Percentiles rank a stretch among this genome's conserved stretches.
These are phyloP conservation scores for Fagopyrum esculentum DNA, from an alignment of 148 eudicot genomes.

Conservation along the genomic window DNA sequence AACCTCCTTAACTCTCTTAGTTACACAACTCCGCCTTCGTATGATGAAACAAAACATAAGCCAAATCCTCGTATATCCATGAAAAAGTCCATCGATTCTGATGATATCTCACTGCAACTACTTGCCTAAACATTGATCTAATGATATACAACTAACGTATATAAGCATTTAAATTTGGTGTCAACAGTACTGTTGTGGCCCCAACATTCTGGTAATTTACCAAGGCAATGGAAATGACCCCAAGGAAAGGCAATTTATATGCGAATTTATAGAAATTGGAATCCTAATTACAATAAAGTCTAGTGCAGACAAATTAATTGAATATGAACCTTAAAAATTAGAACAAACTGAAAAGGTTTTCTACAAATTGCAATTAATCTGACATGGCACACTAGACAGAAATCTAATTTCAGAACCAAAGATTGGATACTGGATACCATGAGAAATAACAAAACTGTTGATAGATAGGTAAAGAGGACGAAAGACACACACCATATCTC, in stretches of 20 bases:
- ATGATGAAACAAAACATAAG: too few relatives aligned
- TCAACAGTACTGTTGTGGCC: not conserved
- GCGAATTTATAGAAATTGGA: not conserved
- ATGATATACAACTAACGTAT: not conserved
- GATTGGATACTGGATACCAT: not conserved
- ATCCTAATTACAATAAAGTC: not conserved
- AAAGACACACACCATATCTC: slow-evolving; percentile 59
- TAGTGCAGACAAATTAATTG: not conserved
- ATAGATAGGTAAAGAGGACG: not conserved
- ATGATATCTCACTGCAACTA: not conserved
- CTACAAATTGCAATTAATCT: not conserved
- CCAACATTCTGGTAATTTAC: not conserved
- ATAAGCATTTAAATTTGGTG: not conserved
- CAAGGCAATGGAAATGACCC: not conserved
- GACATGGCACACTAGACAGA: not conserved
- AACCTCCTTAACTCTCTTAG: too few relatives aligned
- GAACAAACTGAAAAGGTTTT: slow-evolving; percentile 1
- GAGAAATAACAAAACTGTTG: not conserved
- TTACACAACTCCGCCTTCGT: too few relatives aligned
- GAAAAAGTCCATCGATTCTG: too few relatives aligned
- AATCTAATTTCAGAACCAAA: slow-evolving; percentile 5
- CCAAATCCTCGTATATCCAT: too few relatives aligned
- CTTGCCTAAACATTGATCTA: not conserved
- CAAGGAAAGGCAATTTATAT: not conserved
- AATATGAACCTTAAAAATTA: not conserved